Evolutionary conservation across 2,329 filamentous ascomycete species (phyloP), one percentile per base, ranked within the genome.

Genomic region (Lecanicillium sp.): DNA sequence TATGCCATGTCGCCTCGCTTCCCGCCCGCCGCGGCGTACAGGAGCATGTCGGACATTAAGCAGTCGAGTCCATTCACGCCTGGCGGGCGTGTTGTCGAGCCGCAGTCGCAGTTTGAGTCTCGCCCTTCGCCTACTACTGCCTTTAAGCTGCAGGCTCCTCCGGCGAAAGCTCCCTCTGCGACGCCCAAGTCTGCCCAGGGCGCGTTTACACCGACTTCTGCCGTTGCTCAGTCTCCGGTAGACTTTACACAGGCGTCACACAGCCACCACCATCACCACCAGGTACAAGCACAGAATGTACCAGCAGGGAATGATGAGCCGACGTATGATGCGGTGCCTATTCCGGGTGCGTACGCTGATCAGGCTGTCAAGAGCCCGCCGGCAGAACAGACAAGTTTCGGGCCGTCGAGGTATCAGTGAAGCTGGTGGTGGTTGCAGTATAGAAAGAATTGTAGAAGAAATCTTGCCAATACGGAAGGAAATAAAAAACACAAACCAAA

Each of bases 111-210:
- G 42, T 80, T 82, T 49, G 22, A 11, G n/a, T 61, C 71, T 45
- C 53, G 67, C 52, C 61, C 52, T 20, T 44, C 57, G 15, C 46
- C 67, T 48, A 25, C 22, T n/a, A n/a, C n/a, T n/a, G 70, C 78
- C n/a, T 95, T 96, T 72, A 81, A 84, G 55, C 78, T 96, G 30
- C 86, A 94, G 66, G 71, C 88, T 14, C 88, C 90, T 29, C 90
- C 90, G 0, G 71, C 72, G 59, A 87, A 83, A 58, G 75, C 88
- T 34, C 85, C 85, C 38, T 74, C 77, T 41, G 81, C 87, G 6
- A 92, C 85, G 0, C 87, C 87, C 19, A 84, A 78, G 60, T 62
- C 75, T 38, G 62, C 65, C 29, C 78, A 82, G 51, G 70, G 68
- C 15, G 76, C 71, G 29, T 87, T 92, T 57, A 70, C 73, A 16